Evolutionary conservation across 306 rosid genomes (phyloP), one percentile per base, ranked within the genome.

Genomic region (Vigna nakashimae): DNA sequence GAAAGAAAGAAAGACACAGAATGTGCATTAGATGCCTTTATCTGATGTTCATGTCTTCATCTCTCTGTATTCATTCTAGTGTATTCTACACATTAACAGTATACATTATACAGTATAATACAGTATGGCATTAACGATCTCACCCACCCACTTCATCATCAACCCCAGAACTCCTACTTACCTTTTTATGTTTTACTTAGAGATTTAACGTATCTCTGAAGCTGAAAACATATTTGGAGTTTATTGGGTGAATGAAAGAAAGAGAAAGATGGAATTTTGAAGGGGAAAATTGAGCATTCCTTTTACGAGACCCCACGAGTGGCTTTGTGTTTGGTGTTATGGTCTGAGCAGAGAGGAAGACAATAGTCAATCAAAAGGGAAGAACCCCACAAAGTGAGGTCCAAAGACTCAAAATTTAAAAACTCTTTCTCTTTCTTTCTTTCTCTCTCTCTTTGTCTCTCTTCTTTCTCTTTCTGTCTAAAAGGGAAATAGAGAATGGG

Each of bases 291-390:
- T 1, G 28, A 26, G 78, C 74, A 71, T 80, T 50, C 75, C 68
- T 57, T 83, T 85, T 83, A 79, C 84, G 83, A 86, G 90, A 87
- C 89, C 91, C 89, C 96, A 88, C 90, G 91, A 87, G 88, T 50
- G 90, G 81, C 14, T 71, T 67, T 45, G 63, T 73, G 45, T 79
- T 59, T 4, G 30, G 55, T 73, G 62, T 73, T 52, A 36, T 59
- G 36, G 43, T 75, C 76, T 66, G 70, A 71, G 71, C 78, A 59
- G 28, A 60, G 74, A 63, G 79, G 32, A 83, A 76, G 86, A 86
- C 87, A 82, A 65, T 46, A 81, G 93, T 89, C 86, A 85, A 82
- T 84, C 84, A 52, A 49, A 53, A 83, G 78, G 20, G 70, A 34
- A 26, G 28, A 83, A 77, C 89, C 90, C 89, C 92, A 87, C 92